Evolutionary conservation across 257 asterid species (phyloP).

Genomic region (Penstemon davidsonii): DNA sequence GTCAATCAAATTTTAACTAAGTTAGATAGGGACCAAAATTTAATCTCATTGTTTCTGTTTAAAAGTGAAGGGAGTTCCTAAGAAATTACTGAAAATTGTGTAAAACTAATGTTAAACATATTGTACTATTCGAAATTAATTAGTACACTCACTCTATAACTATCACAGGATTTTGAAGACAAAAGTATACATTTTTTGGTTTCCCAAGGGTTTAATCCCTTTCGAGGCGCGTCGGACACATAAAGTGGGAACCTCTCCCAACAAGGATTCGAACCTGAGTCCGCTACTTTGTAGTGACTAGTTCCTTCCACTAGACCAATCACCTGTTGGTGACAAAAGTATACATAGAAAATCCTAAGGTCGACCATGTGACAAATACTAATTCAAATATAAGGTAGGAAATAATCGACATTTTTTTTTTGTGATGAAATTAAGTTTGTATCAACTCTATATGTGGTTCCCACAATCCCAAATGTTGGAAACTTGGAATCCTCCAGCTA

Average conservation of each 20-base stretch:
- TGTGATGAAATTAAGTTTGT: background rate
- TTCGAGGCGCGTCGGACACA: too few species aligned
- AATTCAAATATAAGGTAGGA: background rate
- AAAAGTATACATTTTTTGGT: background rate
- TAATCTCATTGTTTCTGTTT: too few species aligned
- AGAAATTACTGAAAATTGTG: too few species aligned
- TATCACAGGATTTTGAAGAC: background rate
- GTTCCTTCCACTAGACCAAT: too few species aligned
- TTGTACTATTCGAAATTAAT: background rate
- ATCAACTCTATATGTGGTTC: conserved; percentile 35
- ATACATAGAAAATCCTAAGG: background rate
- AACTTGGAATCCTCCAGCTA: conserved; percentile 8
- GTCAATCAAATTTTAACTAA: too few species aligned
- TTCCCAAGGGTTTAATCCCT: too few species aligned
- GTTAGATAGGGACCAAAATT: too few species aligned
- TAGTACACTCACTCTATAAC: background rate
- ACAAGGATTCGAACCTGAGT: too few species aligned
- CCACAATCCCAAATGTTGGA: conserved; percentile 27
- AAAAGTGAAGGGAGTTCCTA: too few species aligned
- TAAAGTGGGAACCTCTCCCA: too few species aligned
- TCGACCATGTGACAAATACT: conserved; percentile 18
- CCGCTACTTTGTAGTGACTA: too few species aligned
- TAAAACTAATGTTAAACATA: background rate
- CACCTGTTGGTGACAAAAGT: too few species aligned
- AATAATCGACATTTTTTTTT: conserved; percentile 1